These are phyloP conservation scores for Colletotrichum sidae DNA, from an alignment of 2,329 filamentous ascomycete genomes.

Conservation along the genomic window DNA sequence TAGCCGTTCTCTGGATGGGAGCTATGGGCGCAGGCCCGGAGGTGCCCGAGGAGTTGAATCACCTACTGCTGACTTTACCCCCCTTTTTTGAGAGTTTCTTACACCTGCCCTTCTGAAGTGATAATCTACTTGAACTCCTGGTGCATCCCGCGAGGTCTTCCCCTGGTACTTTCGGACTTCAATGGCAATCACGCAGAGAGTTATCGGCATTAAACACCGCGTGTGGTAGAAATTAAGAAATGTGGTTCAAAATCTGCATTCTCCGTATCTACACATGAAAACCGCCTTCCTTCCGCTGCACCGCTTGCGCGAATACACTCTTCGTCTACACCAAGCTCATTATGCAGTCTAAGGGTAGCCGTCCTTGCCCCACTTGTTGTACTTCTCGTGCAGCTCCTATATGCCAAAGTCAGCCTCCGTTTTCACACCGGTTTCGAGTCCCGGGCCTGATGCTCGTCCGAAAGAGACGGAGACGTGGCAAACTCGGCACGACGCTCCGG, in stretches of 20 bases:
- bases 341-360: slow-evolving; percentile 70
- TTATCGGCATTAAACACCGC: too few relatives aligned
- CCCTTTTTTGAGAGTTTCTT: too few relatives aligned
- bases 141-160: too few relatives aligned
- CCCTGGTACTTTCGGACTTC: too few relatives aligned
- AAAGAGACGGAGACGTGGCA: not conserved
- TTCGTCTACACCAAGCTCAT: slow-evolving; percentile 29
- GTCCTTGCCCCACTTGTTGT: slow-evolving; percentile 99
- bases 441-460: not conserved
- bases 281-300: slow-evolving; percentile 23
- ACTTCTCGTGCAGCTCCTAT: slow-evolving; percentile 92
- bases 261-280: slow-evolving; percentile 38
- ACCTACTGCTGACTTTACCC: too few relatives aligned
- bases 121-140: too few relatives aligned
- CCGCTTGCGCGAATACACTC: slow-evolving; percentile 13
- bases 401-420: slow-evolving; percentile 28
- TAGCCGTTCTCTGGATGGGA: not conserved
- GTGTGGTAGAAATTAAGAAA: slow-evolving; percentile 1
- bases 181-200: too few relatives aligned
- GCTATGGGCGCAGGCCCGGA: slow-evolving; percentile 11
- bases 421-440: too few relatives aligned
- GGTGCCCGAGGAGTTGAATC: not conserved
- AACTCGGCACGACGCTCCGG: not conserved
- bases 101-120: too few relatives aligned
- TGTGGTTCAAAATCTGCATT: slow-evolving; percentile 29